These are phyloP conservation scores for Radiomyces spectabilis DNA, from an alignment of 192 early-diverging fungal genomes.

Conservation along the genomic window DNA sequence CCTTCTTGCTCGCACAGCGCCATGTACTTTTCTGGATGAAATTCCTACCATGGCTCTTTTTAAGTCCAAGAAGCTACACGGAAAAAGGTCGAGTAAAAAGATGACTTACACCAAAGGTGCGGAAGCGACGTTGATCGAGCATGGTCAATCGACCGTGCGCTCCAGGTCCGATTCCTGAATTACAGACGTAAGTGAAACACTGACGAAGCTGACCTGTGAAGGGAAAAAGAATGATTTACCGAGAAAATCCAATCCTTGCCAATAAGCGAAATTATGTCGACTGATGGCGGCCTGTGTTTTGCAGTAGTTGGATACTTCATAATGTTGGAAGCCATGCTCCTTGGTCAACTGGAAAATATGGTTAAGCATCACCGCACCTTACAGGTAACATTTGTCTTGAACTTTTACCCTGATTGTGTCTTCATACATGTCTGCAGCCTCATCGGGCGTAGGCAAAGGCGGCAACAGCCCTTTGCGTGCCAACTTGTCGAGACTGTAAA, in stretches of 20 bases:
- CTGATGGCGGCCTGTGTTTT: conserved; percentile 31
- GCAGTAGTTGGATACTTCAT: conserved; percentile 50
- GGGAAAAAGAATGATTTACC: conserved; percentile 19
- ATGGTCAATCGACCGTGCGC: conserved; percentile 43
- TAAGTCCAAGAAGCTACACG: not conserved
- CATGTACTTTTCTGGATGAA: conserved; percentile 48
- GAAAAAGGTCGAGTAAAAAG: not conserved
- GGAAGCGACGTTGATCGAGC: conserved; percentile 6
- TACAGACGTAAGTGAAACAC: not conserved
- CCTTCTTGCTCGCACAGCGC: conserved; percentile 31
- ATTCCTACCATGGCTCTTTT: conserved; percentile 22
- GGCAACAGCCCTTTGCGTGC: conserved; percentile 19
- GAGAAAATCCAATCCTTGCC: conserved; percentile 48
- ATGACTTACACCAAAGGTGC: conserved; percentile 39
- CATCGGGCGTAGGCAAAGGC: conserved; percentile 28
- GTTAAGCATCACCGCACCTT: not conserved
- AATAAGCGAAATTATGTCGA: conserved; percentile 46
- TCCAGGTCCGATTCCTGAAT: conserved; percentile 47
- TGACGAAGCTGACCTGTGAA: not conserved
- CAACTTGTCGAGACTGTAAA: conserved; percentile 31
- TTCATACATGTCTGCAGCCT: conserved; percentile 46
- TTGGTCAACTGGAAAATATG: conserved; percentile 17
- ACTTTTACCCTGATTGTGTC: conserved; percentile 29
- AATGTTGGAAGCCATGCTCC: conserved; percentile 38
- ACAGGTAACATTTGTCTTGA: not conserved